Conservation (phyloP, 345 rosid genomes). For the Acer negundo region DNA sequence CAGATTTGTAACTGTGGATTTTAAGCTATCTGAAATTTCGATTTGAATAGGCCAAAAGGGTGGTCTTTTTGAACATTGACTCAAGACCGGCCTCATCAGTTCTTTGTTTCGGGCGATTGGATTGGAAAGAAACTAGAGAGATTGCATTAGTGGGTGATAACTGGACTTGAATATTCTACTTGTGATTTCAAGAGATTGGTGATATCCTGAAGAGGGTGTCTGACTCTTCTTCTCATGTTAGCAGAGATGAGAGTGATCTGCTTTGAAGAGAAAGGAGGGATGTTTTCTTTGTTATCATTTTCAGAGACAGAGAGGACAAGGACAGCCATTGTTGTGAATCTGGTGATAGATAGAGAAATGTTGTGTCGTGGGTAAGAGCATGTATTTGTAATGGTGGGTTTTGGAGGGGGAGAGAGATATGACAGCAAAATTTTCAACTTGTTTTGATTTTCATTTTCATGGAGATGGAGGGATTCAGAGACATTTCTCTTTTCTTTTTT, state of each 20-base stretch:
- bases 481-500: neutral
- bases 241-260: neutral
- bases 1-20: neutral
- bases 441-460: no score
- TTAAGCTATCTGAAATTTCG: constrained; percentile 28
- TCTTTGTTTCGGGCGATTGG: constrained; percentile 17
- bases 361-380: neutral
- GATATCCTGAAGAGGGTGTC: constrained; percentile 42
- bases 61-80: constrained; percentile 16
- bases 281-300: constrained; percentile 37
- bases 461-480: no score
- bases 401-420: constrained; percentile 25
- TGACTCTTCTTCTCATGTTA: constrained; percentile 18
- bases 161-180: neutral
- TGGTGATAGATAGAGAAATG: neutral
- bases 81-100: neutral
- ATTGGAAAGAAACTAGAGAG: no score
- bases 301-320: constrained; percentile 9
- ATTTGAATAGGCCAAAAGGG: no score
- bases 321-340: constrained; percentile 24
- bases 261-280: constrained; percentile 29
- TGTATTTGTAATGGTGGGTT: constrained; percentile 31
- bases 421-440: constrained; percentile 7
- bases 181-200: constrained; percentile 25
- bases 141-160: no score